Evolutionary conservation across 2,329 filamentous ascomycete species (phyloP).

Genomic region (Botrytis elliptica): DNA sequence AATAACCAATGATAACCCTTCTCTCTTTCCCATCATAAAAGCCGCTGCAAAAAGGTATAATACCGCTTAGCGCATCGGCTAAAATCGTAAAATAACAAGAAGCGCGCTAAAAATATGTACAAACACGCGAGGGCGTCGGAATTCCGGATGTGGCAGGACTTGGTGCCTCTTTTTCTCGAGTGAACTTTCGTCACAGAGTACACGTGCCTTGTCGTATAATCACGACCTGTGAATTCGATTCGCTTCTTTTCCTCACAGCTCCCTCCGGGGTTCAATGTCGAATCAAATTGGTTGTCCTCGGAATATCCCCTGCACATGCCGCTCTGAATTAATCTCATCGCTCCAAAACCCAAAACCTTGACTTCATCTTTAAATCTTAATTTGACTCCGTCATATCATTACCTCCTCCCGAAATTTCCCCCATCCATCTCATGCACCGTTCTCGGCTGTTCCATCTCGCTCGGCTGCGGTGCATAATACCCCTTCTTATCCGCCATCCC

Average conservation of each 20-base stretch:
- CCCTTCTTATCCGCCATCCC: not conserved
- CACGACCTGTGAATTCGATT: not conserved
- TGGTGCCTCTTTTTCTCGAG: not conserved
- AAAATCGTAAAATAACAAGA: not conserved
- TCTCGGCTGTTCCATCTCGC: not conserved
- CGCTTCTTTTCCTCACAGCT: too few relatives aligned
- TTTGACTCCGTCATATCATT: not conserved
- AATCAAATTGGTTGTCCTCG: not conserved
- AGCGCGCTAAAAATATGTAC: not conserved
- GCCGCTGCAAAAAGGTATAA: not conserved
- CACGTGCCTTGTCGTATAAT: not conserved
- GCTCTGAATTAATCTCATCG: not conserved
- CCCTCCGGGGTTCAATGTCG: not conserved
- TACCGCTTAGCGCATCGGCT: not conserved
- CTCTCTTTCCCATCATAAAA: not conserved
- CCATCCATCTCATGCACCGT: slow-evolving; percentile 4
- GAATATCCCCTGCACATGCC: not conserved
- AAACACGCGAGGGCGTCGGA: not conserved
- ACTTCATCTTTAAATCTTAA: not conserved
- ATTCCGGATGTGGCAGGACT: not conserved
- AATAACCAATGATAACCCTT: not conserved
- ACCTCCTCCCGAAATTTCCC: not conserved
- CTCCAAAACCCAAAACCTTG: not conserved
- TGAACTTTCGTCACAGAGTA: not conserved
- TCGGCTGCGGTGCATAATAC: not conserved